Base-by-base conservation (phyloP, 2,329 filamentous ascomycete genomes). In the Phialophora verrucosa region DNA sequence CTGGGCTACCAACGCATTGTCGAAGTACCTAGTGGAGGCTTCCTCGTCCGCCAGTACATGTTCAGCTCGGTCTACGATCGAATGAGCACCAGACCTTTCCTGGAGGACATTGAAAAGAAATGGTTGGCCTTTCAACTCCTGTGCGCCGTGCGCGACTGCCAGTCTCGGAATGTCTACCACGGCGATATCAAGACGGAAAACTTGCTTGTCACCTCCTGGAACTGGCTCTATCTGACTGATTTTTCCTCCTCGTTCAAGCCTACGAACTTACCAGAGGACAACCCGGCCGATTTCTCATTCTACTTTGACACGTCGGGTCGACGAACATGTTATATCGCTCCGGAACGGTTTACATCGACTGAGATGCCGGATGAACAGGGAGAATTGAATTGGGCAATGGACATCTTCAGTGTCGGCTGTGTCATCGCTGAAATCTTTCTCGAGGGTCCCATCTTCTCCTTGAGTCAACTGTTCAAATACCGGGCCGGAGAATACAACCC, bases 101-200 rank as follows among this genome's bases (percentile, higher is more conserved):
- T 98, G 10, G 96, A 99, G 78, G 92, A 96, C 71, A 95, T 99
- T 71, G 95, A 99, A 79, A 98, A 97, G 84, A 97, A 96, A 81
- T 99, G 95, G 95, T 86, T 99, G 59, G 91, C 94, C 0, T 99
- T 97, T 74, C 95, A 99, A 80, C 85, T 99, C 2, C 85, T 99
- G 11, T 97, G 93, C 77, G 93, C 92, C 2, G 83, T 99, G 65
- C 89, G 93, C 64, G 96, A 99, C 78, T 97, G 92, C 74, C 95
- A 99, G 77, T 85, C 90, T 31, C 86, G 90, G 55, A 91, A 96
- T 73, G 85, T 99, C 59, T 98, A 93, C 76, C 95, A 99, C 76
- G 96, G 95, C 65, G 96, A 99, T 75, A 98, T 99, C 82, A 99
- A 99, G 83, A 95, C 94, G 1, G 94, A 99, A 78, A 99, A 99